Conservation (phyloP, 176 grass and related monocot species). For the Zea mays region DNA sequence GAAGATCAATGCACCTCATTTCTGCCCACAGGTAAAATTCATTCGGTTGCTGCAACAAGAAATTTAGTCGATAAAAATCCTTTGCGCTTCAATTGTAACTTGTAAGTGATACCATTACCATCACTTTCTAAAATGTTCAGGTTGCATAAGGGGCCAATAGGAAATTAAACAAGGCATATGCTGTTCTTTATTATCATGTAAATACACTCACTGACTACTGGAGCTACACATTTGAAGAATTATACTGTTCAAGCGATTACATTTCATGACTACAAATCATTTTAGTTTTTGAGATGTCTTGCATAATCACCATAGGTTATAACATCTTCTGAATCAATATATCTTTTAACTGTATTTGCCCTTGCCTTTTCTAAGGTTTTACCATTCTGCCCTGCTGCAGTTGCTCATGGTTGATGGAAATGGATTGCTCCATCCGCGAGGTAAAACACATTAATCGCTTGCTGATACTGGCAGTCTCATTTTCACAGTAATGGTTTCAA, state of each 20-base stretch:
- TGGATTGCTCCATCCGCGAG: slow-evolving; percentile 92
- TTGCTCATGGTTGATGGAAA: slow-evolving; percentile 98
- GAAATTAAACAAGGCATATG: not conserved
- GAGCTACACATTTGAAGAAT: not conserved
- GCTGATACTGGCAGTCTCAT: not conserved
- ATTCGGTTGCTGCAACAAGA: not conserved
- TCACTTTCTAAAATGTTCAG: slow-evolving; percentile 6
- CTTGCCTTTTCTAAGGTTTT: slow-evolving; percentile 27
- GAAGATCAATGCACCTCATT: no score
- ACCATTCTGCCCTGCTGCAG: slow-evolving; percentile 46
- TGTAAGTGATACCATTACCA: not conserved
- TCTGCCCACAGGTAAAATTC: no score
- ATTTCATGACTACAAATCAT: not conserved
- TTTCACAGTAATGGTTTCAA: not conserved
- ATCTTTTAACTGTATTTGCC: slow-evolving; percentile 15
- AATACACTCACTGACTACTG: not conserved
- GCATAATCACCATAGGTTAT: not conserved
- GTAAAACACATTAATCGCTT: slow-evolving; percentile 31
- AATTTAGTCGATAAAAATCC: not conserved
- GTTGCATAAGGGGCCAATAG: not conserved
- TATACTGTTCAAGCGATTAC: not conserved
- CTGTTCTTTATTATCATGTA: not conserved
- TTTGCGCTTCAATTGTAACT: not conserved
- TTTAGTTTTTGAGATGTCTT: not conserved
- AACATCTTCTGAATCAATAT: not conserved